Percentiles rank a stretch among this genome's conserved stretches.
Evolutionary conservation across 495 filamentous ascomycete genomes (phyloP).

Genomic region (Halenospora varia): DNA sequence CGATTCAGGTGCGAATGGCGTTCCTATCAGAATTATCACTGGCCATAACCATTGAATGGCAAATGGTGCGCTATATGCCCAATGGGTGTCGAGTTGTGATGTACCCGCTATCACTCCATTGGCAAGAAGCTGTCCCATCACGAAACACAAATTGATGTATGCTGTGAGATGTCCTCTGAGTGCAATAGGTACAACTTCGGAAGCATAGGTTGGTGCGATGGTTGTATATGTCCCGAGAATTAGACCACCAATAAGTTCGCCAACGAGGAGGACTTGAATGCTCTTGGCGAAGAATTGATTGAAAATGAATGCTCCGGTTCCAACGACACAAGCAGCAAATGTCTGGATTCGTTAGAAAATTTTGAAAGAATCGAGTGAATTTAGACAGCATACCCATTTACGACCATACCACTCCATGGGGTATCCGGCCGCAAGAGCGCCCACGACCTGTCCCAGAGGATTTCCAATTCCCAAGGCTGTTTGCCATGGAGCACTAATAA

Average conservation of each 20-base stretch:
- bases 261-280: slow-evolving; percentile 56
- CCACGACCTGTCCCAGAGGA: slow-evolving; percentile 30
- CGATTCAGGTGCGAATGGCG: slow-evolving; percentile 64
- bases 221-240: slow-evolving; percentile 64
- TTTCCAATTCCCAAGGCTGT: slow-evolving; percentile 38
- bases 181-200: slow-evolving; percentile 58
- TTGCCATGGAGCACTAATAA: slow-evolving; percentile 72
- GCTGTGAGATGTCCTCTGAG: slow-evolving; percentile 63
- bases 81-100: slow-evolving; percentile 45
- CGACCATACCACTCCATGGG: slow-evolving; percentile 44
- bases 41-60: slow-evolving; percentile 70
- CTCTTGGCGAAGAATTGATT: slow-evolving; percentile 58
- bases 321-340: slow-evolving; percentile 31
- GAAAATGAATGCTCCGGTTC: slow-evolving; percentile 47
- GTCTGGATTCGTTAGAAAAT: slow-evolving; percentile 14
- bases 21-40: slow-evolving; percentile 55
- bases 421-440: slow-evolving; percentile 42
- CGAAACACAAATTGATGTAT: slow-evolving; percentile 70
- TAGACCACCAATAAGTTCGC: slow-evolving; percentile 43
- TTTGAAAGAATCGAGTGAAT: background rate
- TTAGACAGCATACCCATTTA: slow-evolving; percentile 27
- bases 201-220: slow-evolving; percentile 44
- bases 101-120: slow-evolving; percentile 57
- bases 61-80: slow-evolving; percentile 48
- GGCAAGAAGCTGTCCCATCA: slow-evolving; percentile 61